Conservation (phyloP, 2,329 filamentous ascomycete genomes). For the Aspergillus novoparasiticus region DNA sequence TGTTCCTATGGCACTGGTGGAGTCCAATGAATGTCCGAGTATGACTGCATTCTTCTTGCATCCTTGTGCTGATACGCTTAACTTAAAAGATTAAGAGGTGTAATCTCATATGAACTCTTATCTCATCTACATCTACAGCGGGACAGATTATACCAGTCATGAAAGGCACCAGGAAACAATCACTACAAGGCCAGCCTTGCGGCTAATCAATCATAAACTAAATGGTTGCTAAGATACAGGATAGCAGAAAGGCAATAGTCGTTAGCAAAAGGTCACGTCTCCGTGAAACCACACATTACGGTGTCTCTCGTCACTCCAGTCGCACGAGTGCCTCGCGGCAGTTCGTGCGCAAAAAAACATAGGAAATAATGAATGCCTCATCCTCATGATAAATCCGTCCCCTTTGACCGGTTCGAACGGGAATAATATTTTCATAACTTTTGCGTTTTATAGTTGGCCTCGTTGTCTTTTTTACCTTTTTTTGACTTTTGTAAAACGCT, state of each 20-base stretch:
- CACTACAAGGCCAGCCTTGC: slow-evolving; percentile 29
- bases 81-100: neutral
- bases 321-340: slow-evolving; percentile 16
- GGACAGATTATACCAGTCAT: neutral
- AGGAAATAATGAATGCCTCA: slow-evolving; percentile 19
- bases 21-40: neutral
- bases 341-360: slow-evolving; percentile 20
- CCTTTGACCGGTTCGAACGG: slow-evolving; percentile 25
- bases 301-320: slow-evolving; percentile 17
- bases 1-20: neutral
- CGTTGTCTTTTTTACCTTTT: slow-evolving; percentile 13
- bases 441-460: slow-evolving; percentile 16
- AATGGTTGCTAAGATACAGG: slow-evolving; percentile 46
- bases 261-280: slow-evolving; percentile 30
- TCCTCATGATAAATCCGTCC: slow-evolving; percentile 19
- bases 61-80: neutral
- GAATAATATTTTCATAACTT: slow-evolving; percentile 28
- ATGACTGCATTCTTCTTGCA: neutral
- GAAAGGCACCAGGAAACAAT: slow-evolving; percentile 1
- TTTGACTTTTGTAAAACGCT: slow-evolving; percentile 16
- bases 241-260: slow-evolving; percentile 42
- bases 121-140: neutral
- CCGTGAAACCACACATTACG: slow-evolving; percentile 25
- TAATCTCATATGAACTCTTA: neutral
- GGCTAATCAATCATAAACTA: slow-evolving; percentile 43